Base-by-base conservation (phyloP, 306 rosid genomes). In the Quercus bicolor region DNA sequence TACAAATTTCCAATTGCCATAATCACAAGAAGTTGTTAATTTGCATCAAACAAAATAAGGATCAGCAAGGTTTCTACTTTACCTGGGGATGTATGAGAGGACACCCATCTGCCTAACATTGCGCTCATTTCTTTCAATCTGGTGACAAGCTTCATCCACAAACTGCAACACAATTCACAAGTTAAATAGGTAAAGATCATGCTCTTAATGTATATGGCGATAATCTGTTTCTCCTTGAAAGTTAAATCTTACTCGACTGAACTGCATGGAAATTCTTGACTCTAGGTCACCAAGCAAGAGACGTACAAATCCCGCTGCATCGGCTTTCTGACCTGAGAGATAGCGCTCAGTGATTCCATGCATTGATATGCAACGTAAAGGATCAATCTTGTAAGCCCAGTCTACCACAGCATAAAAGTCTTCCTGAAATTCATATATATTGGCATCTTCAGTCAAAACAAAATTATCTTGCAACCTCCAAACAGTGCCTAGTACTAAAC, bases 331-430 rank as follows among this genome's bases (percentile, higher is more conserved):
- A 83, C 97, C 81, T 55, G 97, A 91, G 70, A 95, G 98, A 91
- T 90, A 93, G 70, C 91, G 92, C 86, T 95, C 98, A 26, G 99
- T 95, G 76, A 85, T 87, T 77, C 99, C 99, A 86, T 95, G 96
- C 98, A 95, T 93, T 60, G 99, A 95, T 88, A 95, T 95, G 88
- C 99, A 88, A 78, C 97, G 90, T 54, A 95, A 85, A 37, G 99
- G 98, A 80, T 95, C 99, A 83, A 93, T 84, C 89, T 93, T 95
- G 87, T 88, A 93, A 56, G 97, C 99, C 99, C 99, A 95, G 70
- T 95, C 98, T 81, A 95, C 94, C 37, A 95, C 86, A 64, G 91
- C 91, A 85, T 86, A 89, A 69, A 95, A 95, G 79, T 95, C 99
- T 72, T 95, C 99, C 99, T 95, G 94, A 77, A 83, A 86, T 70